Base-by-base conservation (phyloP, 805 yeast species). In the Deakozyma indianensis region DNA sequence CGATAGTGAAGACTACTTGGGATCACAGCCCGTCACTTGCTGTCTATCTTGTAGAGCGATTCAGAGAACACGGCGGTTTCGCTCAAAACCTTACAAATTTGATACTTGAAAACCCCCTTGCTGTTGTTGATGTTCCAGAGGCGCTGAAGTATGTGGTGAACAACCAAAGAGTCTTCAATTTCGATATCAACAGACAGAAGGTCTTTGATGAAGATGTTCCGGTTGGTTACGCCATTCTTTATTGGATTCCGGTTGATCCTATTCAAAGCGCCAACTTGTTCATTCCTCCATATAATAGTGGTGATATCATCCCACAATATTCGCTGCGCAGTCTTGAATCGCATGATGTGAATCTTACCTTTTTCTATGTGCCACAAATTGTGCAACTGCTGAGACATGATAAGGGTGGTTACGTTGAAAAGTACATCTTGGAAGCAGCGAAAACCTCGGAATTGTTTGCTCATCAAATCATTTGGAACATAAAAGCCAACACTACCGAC, bases 401-500 rank as follows among this genome's bases (percentile, higher is more conserved):
- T 59, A 63, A 63, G 9, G 67, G 75, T 41, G 97, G 96, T 0
- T 88, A 86, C 55, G 94, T 90, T 41, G 86, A 84, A 54, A 73
- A 86, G 53, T 85, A 83, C 58, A 87, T 92, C 51, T 65, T 90
- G 46, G 97, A 92, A 60, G 85, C 96, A 1, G 96, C 95, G 1
- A 79, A 82, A 57, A 84, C 87, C 14, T 80, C 92, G 23, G 94
- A 84, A 53, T 68, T 90, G 50, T 92, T 92, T 69, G 88, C 97
- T 0, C 99, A 92, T 62, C 99, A 92, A 63, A 88, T 92, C 52
- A 86, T 92, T 46, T 92, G 99, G 99, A 92, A 92, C 57, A 86
- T 92, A 83, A 64, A 82, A 56, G 97, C 99, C 1, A 92, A 94
- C 58, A 77, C 87, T 50, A 92, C 75, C 63, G 82, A 80, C 53